These are phyloP conservation scores for Plasmodium vivax DNA, from an alignment of 169 alveolate genomes.

Conservation along the genomic window DNA sequence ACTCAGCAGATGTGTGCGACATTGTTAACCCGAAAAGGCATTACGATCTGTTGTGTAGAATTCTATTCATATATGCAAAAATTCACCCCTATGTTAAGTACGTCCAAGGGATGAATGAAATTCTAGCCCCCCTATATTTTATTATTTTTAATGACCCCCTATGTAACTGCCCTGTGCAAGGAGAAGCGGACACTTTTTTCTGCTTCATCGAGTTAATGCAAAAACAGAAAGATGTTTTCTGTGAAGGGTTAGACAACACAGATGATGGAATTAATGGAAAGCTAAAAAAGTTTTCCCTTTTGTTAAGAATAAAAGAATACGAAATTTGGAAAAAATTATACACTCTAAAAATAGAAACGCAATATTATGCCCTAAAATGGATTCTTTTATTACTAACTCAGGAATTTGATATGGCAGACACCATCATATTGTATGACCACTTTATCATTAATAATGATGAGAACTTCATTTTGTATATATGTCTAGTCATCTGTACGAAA, in stretches of 20 bases:
- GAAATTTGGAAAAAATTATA: conserved; percentile 69
- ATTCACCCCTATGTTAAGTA: conserved; percentile 86
- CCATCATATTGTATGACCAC: conserved; percentile 71
- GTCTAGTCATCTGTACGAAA: conserved; percentile 62
- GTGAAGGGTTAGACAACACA: conserved; percentile 78
- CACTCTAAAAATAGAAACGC: conserved; percentile 75
- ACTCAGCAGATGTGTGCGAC: conserved; percentile 47
- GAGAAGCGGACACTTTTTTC: conserved; percentile 91
- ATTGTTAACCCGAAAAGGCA: conserved; percentile 67
- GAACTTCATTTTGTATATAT: conserved; percentile 69
- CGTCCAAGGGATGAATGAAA: conserved; percentile 93
- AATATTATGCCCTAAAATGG: conserved; percentile 83
- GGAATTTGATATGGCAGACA: conserved; percentile 78
- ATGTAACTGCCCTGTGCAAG: conserved; percentile 78
- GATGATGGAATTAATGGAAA: conserved; percentile 78
- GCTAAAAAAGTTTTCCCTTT: conserved; percentile 73
- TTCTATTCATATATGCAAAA: conserved; percentile 86
- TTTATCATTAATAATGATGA: conserved; percentile 68
- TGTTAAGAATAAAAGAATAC: conserved; percentile 68
- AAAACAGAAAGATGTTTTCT: conserved; percentile 85
- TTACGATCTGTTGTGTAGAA: conserved; percentile 82
- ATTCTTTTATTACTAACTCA: conserved; percentile 80
- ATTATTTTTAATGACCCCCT: conserved; percentile 79
- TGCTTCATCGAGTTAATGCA: conserved; percentile 88
- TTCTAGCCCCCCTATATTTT: conserved; percentile 86